Conservation (phyloP, 1,284 basidiomycete genomes). For the Amylostereum chailletii region DNA sequence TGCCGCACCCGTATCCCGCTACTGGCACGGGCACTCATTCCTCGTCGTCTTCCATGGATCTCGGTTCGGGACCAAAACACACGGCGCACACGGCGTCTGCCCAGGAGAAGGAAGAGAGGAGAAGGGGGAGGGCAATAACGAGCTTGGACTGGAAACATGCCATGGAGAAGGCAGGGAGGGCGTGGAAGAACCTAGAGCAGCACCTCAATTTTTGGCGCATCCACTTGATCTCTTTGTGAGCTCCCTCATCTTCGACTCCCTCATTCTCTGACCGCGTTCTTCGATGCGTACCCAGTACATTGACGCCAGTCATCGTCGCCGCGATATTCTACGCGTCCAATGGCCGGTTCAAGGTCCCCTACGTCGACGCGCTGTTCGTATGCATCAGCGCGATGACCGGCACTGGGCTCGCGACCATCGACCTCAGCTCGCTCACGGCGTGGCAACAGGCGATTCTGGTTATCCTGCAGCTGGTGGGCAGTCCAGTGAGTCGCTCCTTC, state of each 20-base stretch:
- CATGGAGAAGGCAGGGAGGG: too few species aligned
- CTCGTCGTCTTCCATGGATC: too few species aligned
- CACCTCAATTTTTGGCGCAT: constrained; percentile 61
- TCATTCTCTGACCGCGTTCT: background rate
- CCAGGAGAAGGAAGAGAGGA: too few species aligned
- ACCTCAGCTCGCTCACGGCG: constrained; percentile 61
- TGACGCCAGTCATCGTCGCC: constrained; percentile 61
- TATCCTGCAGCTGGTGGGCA: constrained; percentile 58
- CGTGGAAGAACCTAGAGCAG: constrained; percentile 1
- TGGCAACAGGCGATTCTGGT: constrained; percentile 72
- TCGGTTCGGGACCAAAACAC: too few species aligned
- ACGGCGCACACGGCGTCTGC: too few species aligned
- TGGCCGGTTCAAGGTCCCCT: constrained; percentile 48
- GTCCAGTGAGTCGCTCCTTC: constrained; percentile 33
- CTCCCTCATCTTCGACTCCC: background rate
- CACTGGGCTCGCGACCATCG: constrained; percentile 65
- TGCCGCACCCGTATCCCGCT: too few species aligned
- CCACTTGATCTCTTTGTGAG: constrained; percentile 44
- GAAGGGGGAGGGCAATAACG: too few species aligned
- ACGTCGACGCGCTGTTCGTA: constrained; percentile 66
- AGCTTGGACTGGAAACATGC: too few species aligned
- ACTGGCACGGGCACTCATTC: too few species aligned
- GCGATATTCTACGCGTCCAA: constrained; percentile 63
- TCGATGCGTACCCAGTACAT: constrained; percentile 33
- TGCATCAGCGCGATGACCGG: constrained; percentile 74